Conservation (phyloP, 2,329 filamentous ascomycete genomes). For the Fusarium duplospermum region DNA sequence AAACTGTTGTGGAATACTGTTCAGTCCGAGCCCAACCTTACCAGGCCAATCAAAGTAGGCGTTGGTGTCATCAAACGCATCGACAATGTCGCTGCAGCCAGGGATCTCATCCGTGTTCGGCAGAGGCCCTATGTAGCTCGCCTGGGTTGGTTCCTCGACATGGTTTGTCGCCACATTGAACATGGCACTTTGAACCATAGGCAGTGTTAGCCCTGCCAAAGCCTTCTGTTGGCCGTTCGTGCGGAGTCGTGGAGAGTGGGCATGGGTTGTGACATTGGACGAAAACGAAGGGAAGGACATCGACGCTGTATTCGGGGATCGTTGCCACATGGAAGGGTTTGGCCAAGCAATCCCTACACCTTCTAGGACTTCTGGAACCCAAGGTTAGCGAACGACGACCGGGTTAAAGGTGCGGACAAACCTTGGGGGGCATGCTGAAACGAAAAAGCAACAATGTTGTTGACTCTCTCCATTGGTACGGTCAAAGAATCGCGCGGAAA, state of each 20-base stretch:
- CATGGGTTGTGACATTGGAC: constrained; percentile 65
- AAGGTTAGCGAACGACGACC: background rate
- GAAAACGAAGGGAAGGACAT: constrained; percentile 55
- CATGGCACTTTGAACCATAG: background rate
- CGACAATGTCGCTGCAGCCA: constrained; percentile 10
- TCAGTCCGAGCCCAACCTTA: constrained; percentile 29
- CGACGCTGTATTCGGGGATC: constrained; percentile 55
- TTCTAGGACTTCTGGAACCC: constrained; percentile 72
- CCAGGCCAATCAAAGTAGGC: constrained; percentile 47
- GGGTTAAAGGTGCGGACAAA: constrained; percentile 52
- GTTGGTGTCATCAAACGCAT: constrained; percentile 39
- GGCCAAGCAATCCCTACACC: constrained; percentile 83
- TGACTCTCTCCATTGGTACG: constrained; percentile 72
- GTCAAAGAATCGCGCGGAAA: constrained; percentile 66
- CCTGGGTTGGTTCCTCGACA: background rate
- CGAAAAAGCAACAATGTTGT: constrained; percentile 81
- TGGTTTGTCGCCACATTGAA: background rate
- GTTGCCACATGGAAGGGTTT: constrained; percentile 76
- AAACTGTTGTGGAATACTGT: background rate
- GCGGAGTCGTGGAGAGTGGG: constrained; percentile 68
- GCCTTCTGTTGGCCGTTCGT: background rate
- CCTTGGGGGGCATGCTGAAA: constrained; percentile 87
- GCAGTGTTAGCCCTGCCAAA: background rate
- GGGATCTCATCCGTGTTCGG: constrained; percentile 1
- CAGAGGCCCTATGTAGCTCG: background rate